A percentile compares a stretch with the other conserved stretches of the same genome.
phyloP scores from a whole-genome alignment of 805 yeast genomes.

The Cyberlindnera mycetangii region DNA sequence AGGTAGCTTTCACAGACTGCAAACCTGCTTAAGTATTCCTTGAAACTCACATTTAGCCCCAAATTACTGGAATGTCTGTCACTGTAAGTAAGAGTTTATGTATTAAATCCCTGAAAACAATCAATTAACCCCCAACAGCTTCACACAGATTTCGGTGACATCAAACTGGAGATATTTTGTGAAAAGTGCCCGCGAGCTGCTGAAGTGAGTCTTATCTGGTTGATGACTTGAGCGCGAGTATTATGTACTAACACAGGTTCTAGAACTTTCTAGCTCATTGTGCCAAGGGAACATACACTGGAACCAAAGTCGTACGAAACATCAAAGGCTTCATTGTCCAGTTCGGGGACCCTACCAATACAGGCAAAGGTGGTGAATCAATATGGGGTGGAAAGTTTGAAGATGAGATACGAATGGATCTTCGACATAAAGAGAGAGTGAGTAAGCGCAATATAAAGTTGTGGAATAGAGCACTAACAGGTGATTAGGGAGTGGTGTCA shows the following conservation, averaged over 20 bases:
- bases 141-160: conserved; percentile 37
- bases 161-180: conserved; percentile 38
- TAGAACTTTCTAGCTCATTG: conserved; percentile 44
- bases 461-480: conserved; percentile 3
- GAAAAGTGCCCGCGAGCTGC: conserved; percentile 37
- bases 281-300: conserved; percentile 41
- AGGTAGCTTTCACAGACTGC: too few relatives aligned
- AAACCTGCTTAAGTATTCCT: too few relatives aligned
- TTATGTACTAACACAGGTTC: conserved; percentile 1
- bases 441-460: conserved; percentile 41
- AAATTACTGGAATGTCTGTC: too few relatives aligned
- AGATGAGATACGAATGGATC: conserved; percentile 70
- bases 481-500: conserved; percentile 48
- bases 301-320: conserved; percentile 68
- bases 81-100: too few relatives aligned
- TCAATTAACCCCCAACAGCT: conserved; percentile 22
- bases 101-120: too few relatives aligned
- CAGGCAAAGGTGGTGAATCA: conserved; percentile 80
- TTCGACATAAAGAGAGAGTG: conserved; percentile 72
- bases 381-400: conserved; percentile 74
- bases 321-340: conserved; percentile 73
- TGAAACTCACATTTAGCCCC: too few relatives aligned
- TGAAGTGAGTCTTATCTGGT: conserved; percentile 28
- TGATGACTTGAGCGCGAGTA: not conserved
- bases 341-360: conserved; percentile 80